Evolutionary conservation across 805 yeast genomes (phyloP).

Genomic region (Ogataea minuta): DNA sequence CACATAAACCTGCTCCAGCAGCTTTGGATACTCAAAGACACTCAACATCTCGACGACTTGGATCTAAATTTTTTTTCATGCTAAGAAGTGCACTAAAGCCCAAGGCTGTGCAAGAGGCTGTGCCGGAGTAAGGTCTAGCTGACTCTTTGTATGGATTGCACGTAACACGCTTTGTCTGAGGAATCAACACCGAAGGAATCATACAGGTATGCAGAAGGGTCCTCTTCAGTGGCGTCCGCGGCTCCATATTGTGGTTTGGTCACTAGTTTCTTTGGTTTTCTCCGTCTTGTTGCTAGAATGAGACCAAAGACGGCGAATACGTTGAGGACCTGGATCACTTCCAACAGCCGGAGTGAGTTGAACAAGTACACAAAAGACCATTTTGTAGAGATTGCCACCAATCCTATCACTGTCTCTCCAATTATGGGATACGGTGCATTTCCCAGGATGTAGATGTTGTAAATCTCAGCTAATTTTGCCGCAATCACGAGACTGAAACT

Average conservation of each 20-base stretch:
- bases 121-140: not conserved
- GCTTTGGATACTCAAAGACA: constrained; percentile 15
- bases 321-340: constrained; percentile 3
- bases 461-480: constrained; percentile 4
- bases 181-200: constrained; percentile 1
- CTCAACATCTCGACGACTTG: constrained; percentile 8
- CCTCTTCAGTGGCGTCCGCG: not conserved
- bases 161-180: constrained; percentile 3
- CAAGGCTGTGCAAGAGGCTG: constrained; percentile 8
- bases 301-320: not conserved
- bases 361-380: constrained; percentile 6
- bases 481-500: constrained; percentile 4
- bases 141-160: not conserved
- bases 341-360: not conserved
- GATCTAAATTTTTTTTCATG: constrained; percentile 8
- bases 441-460: constrained; percentile 3
- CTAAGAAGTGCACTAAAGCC: not conserved
- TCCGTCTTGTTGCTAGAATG: not conserved
- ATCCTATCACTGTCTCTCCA: constrained; percentile 4
- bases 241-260: not conserved
- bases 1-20: constrained; percentile 12
- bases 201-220: constrained; percentile 1
- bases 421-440: not conserved
- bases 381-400: constrained; percentile 2
- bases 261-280: not conserved